Conservation (phyloP, 2,329 filamentous ascomycete genomes). For the Epichloe uncinata region DNA sequence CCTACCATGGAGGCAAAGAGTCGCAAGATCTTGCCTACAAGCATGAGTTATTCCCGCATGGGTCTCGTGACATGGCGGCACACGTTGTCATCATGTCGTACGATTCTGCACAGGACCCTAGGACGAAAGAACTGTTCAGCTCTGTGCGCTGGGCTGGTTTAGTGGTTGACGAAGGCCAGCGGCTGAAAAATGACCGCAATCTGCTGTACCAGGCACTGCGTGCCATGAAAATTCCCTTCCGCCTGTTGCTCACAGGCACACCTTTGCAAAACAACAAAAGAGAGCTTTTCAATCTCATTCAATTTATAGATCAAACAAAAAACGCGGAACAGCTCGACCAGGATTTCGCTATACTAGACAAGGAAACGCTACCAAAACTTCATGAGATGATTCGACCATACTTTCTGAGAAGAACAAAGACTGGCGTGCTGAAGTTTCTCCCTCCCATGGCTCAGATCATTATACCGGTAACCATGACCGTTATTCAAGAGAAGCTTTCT, state of each 20-base stretch:
- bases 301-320: slow-evolving; percentile 66
- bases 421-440: slow-evolving; percentile 78
- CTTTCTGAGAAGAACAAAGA: slow-evolving; percentile 67
- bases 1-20: slow-evolving; percentile 69
- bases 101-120: slow-evolving; percentile 68
- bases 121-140: slow-evolving; percentile 51
- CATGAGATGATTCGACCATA: slow-evolving; percentile 71
- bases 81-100: slow-evolving; percentile 95
- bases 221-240: slow-evolving; percentile 65
- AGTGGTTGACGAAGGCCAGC: slow-evolving; percentile 89
- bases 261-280: slow-evolving; percentile 91
- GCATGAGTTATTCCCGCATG: slow-evolving; percentile 71
- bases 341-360: slow-evolving; percentile 64
- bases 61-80: slow-evolving; percentile 57
- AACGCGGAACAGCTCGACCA: slow-evolving; percentile 63
- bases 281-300: slow-evolving; percentile 91
- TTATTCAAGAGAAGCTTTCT: slow-evolving; percentile 86
- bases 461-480: slow-evolving; percentile 86
- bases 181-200: slow-evolving; percentile 85
- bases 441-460: slow-evolving; percentile 93
- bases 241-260: slow-evolving; percentile 78
- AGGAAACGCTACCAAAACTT: slow-evolving; percentile 67
- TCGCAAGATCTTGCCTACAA: slow-evolving; percentile 65
- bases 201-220: slow-evolving; percentile 64
- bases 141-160: slow-evolving; percentile 72